Base-by-base conservation (phyloP, 805 yeast genomes). In the Saturnispora gosingensis region DNA sequence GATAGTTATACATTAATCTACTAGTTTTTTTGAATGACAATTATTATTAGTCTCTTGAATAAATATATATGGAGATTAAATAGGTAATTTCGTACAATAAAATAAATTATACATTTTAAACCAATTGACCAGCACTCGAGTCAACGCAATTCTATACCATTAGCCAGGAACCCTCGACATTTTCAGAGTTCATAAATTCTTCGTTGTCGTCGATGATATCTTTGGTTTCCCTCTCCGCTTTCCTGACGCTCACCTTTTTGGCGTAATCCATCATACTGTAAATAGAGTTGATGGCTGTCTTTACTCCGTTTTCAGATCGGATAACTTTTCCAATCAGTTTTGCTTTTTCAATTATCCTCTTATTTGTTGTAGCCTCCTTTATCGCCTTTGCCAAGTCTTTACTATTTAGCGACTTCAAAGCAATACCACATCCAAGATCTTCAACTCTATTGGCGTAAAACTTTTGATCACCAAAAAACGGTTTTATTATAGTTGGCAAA, bases 391-490 rank as follows among this genome's bases (percentile, higher is more conserved):
- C 68, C 51, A 91, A 70, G 0, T 80, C 72, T 54, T 75, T 75
- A 27, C 75, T 74, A 57, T 85, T 88, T 58, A 91, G 72, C 58
- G 85, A 82, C 64, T 75, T 79, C 56, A 91, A 66, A 1, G 78
- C 75, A 10, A 89, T 58, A 2, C 98, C 98, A 24, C 80, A 91
- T 0, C 96, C 97, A 36, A 88, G 72, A 54, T 89, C 97, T 58
- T 88, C 96, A 2, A 91, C 84, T 53, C 97, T 73, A 22, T 77
- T 72, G 0, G 95, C 97, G 65, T 87, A 91, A 64, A 91, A 91
- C 63, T 87, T 90, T 67, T 91, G 98, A 67, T 91, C 98, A 0
- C 97, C 98, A 65, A 91, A 91, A 62, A 91, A 91, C 2, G 98
- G 98, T 65, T 90, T 91, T 59, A 91, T 81, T 34, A 91, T 76